phyloP scores from a whole-genome alignment of 2,329 filamentous ascomycete species.

The Purpureocillium takamizusanense region DNA sequence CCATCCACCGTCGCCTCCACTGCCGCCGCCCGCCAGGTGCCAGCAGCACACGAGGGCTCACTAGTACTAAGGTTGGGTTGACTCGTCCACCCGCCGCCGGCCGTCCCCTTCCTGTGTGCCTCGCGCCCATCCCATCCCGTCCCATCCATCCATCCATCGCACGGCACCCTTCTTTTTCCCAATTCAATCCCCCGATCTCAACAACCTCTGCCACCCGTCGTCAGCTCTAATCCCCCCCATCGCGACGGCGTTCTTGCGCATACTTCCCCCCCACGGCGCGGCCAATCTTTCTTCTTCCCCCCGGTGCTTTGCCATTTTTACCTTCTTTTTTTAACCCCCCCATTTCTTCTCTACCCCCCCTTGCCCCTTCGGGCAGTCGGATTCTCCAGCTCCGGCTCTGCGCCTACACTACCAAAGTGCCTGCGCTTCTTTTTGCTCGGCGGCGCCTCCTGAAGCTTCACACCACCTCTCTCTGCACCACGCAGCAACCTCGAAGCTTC shows the following conservation, averaged over 20 bases:
- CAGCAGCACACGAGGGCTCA: too few species aligned
- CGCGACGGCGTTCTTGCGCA: conserved; percentile 10
- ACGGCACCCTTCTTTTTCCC: too few species aligned
- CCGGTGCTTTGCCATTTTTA: conserved; percentile 3
- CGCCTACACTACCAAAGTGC: not conserved
- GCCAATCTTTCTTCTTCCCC: conserved; percentile 6
- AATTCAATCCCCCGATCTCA: too few species aligned
- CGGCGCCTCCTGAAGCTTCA: conserved; percentile 18
- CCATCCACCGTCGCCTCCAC: too few species aligned
- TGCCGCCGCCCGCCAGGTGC: too few species aligned
- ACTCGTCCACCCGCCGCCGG: too few species aligned
- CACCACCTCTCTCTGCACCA: conserved; percentile 12
- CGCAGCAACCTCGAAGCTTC: conserved; percentile 10
- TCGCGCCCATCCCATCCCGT: too few species aligned
- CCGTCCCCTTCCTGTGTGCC: too few species aligned
- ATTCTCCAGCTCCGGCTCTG: conserved; percentile 10
- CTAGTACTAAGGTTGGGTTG: too few species aligned
- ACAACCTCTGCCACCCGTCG: too few species aligned
- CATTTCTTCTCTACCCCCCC: conserved; percentile 1
- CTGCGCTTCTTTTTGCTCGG: conserved; percentile 14
- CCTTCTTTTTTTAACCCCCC: not conserved
- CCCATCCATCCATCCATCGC: too few species aligned
- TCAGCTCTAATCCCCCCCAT: too few species aligned
- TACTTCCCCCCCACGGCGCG: conserved; percentile 7
- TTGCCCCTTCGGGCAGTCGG: conserved; percentile 3